Evolutionary conservation across 192 early-diverging fungal genomes (phyloP).

Genomic region (Coemansia sp.): DNA sequence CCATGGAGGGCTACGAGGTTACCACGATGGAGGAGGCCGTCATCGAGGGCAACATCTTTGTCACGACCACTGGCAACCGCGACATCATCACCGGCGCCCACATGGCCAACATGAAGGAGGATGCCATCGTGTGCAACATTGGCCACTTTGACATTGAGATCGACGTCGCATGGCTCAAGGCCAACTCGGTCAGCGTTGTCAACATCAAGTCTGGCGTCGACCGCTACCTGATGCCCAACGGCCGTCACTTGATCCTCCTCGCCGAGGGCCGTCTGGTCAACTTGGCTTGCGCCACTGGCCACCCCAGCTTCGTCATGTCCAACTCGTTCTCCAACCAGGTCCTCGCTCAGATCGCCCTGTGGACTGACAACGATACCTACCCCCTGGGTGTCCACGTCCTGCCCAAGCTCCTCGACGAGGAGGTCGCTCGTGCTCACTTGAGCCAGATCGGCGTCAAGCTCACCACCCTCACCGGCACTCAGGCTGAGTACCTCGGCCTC

Average conservation of each 20-base stretch:
- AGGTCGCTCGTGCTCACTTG: constrained; percentile 95
- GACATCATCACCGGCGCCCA: constrained; percentile 95
- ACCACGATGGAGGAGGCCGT: constrained; percentile 98
- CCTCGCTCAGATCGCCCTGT: constrained; percentile 97
- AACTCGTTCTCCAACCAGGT: constrained; percentile 99
- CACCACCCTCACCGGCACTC: constrained; percentile 68
- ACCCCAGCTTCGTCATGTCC: constrained; percentile 99
- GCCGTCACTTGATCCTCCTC: constrained; percentile 94
- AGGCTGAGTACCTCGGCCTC: constrained; percentile 86
- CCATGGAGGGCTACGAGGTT: constrained; percentile 99
- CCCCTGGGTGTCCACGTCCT: constrained; percentile 96
- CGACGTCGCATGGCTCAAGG: constrained; percentile 98
- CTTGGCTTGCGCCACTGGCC: constrained; percentile 98
- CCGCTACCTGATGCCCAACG: constrained; percentile 88
- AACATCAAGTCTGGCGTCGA: constrained; percentile 99
- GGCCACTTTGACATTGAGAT: constrained; percentile 99
- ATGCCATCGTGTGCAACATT: constrained; percentile 99
- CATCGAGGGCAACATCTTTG: constrained; percentile 92
- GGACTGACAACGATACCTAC: constrained; percentile 87
- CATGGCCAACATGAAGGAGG: constrained; percentile 95
- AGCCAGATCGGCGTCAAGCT: constrained; percentile 95
- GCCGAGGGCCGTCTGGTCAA: constrained; percentile 99
- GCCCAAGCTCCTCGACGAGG: constrained; percentile 99
- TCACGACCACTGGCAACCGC: constrained; percentile 98
- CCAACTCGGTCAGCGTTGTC: constrained; percentile 81